Evolutionary conservation across 495 filamentous ascomycete species (phyloP).

Genomic region (Trichoderma gamsii): DNA sequence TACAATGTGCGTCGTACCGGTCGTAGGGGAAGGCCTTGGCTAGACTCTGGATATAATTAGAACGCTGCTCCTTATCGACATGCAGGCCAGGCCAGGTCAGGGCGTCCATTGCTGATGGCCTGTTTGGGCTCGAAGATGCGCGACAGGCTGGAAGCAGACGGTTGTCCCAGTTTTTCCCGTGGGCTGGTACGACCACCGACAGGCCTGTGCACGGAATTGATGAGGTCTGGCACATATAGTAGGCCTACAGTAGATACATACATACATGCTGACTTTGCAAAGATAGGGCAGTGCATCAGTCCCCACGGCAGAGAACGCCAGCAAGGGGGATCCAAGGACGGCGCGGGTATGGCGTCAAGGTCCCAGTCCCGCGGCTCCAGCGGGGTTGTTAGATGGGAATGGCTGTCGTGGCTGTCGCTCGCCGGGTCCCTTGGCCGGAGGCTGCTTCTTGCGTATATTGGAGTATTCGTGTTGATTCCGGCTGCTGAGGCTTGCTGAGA

Average conservation of each 20-base stretch:
- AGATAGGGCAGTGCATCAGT: background rate
- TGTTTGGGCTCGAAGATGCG: background rate
- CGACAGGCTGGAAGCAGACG: background rate
- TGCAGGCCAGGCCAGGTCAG: background rate
- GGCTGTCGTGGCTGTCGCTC: background rate
- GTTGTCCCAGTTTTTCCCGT: background rate
- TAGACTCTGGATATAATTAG: conserved; percentile 1
- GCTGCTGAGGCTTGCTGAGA: conserved; percentile 4
- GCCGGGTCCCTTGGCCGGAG: background rate
- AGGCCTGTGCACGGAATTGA: background rate
- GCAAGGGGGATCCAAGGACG: background rate
- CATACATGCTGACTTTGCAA: background rate
- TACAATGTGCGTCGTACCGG: conserved; percentile 4
- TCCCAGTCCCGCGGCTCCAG: conserved; percentile 12
- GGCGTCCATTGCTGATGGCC: background rate
- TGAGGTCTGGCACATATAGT: background rate
- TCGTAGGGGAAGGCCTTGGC: background rate
- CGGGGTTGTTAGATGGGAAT: conserved; percentile 2
- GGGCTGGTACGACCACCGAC: background rate
- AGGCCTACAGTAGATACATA: too few species aligned
- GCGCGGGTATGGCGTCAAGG: conserved; percentile 13
- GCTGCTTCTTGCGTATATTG: background rate
- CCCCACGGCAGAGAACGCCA: background rate
- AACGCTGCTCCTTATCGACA: background rate
- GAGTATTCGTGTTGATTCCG: background rate